A percentile compares a stretch with the other conserved stretches of the same genome.
These are phyloP conservation scores for Cyclotella baltica DNA, from an alignment of 108 stramenopile genomes.

Conservation along the genomic window DNA sequence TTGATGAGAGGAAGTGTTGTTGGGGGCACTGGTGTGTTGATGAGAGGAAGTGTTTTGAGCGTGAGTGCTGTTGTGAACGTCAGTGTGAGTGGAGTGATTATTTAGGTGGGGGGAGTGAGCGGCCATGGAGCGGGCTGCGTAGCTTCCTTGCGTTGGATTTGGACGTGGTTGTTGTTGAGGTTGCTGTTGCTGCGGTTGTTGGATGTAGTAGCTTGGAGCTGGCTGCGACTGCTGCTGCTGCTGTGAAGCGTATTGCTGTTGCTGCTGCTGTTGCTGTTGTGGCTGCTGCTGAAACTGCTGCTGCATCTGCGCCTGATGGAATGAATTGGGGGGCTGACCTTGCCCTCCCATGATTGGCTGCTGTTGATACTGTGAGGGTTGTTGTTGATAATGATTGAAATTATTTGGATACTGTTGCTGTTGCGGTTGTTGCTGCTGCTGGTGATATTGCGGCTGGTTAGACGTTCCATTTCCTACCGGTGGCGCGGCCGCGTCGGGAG, in stretches of 20 bases:
- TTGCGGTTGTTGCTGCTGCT: constrained; percentile 27
- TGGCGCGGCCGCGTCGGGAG: constrained; percentile 13
- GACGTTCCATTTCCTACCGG: no score
- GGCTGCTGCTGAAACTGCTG: constrained; percentile 23
- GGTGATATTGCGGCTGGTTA: constrained; percentile 32
- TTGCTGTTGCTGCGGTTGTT: constrained; percentile 24
- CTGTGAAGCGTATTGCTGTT: constrained; percentile 2
- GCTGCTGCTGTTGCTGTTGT: constrained; percentile 38
- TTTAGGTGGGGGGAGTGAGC: constrained; percentile 36
- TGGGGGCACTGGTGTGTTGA: constrained; percentile 5
- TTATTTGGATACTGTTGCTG: constrained; percentile 22
- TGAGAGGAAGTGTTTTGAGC: not conserved
- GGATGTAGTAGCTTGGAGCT: constrained; percentile 5
- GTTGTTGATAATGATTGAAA: not conserved
- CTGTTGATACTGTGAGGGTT: constrained; percentile 23
- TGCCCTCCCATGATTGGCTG: not conserved
- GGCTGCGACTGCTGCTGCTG: constrained; percentile 4
- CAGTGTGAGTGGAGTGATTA: constrained; percentile 6
- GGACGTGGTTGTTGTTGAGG: not conserved
- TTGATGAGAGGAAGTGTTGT: not conserved
- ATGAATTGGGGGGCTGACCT: constrained; percentile 20
- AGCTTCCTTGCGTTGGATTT: constrained; percentile 13
- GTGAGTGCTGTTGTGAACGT: not conserved
- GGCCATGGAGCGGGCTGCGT: constrained; percentile 46
- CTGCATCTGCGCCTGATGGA: constrained; percentile 36